Conservation (phyloP, 2,329 filamentous ascomycete genomes). For the Botryosphaeria dothidea region DNA sequence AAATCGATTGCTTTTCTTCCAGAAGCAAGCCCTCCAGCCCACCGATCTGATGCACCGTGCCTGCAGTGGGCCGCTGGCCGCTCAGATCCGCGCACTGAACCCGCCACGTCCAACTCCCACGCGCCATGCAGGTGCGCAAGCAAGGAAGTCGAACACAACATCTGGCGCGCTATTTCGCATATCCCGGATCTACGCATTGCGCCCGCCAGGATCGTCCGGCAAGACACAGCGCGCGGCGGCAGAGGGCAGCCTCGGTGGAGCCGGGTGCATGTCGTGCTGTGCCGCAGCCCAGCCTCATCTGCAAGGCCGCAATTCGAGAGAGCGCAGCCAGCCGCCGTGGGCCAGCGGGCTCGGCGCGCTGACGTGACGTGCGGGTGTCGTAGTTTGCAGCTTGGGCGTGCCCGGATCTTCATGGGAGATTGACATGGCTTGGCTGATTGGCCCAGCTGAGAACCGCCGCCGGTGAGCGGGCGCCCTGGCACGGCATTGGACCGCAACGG, state of each 20-base stretch:
- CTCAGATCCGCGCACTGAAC: no score
- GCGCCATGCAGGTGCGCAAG: slow-evolving; percentile 12
- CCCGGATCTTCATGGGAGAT: slow-evolving; percentile 13
- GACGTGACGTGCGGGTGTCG: slow-evolving; percentile 1
- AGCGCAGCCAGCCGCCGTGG: background rate
- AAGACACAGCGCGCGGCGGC: slow-evolving; percentile 1
- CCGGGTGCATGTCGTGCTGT: slow-evolving; percentile 1
- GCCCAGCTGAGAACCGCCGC: background rate
- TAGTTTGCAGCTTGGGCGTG: background rate
- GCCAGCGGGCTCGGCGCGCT: background rate
- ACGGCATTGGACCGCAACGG: slow-evolving; percentile 15
- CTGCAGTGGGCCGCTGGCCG: slow-evolving; percentile 6
- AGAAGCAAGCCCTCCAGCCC: background rate
- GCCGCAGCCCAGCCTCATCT: slow-evolving; percentile 1
- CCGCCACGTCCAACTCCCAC: background rate
- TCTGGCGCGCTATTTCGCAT: slow-evolving; percentile 13
- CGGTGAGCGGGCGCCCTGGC: slow-evolving; percentile 9
- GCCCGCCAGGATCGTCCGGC: slow-evolving; percentile 8
- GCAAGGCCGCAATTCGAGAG: background rate
- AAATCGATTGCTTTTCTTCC: slow-evolving; percentile 11
- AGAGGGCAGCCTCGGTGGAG: background rate
- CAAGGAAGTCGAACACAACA: background rate
- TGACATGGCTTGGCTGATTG: background rate
- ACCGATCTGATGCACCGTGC: slow-evolving; percentile 11
- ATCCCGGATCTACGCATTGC: background rate